These are phyloP conservation scores for Akebia trifoliata DNA, from an alignment of 164 flowering plant species.

Conservation along the genomic window DNA sequence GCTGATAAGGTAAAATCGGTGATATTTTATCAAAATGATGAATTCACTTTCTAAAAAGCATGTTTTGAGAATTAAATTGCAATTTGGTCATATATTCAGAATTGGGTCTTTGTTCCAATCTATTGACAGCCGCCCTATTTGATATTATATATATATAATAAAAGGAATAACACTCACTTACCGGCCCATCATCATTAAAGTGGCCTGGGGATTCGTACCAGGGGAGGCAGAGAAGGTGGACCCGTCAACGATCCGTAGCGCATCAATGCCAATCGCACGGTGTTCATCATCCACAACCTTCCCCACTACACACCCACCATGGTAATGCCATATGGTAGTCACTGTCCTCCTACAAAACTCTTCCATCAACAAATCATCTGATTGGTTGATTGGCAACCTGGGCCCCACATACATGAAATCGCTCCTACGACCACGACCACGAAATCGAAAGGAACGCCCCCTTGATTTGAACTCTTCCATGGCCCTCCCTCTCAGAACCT, in stretches of 20 bases:
- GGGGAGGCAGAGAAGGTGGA: conserved; percentile 70
- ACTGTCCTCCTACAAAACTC: conserved; percentile 75
- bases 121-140: too few relatives aligned
- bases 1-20: too few relatives aligned
- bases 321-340: conserved; percentile 93
- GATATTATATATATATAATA: too few relatives aligned
- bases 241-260: conserved; percentile 73
- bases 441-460: too few relatives aligned
- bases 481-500: conserved; percentile 41
- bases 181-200: conserved; percentile 91
- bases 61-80: too few relatives aligned
- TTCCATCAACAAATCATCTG: conserved; percentile 35
- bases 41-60: too few relatives aligned
- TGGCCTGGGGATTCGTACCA: conserved; percentile 94
- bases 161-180: conserved; percentile 20
- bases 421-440: conserved; percentile 35
- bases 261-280: conserved; percentile 51
- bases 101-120: too few relatives aligned
- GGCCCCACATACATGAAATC: conserved; percentile 66
- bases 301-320: conserved; percentile 83
- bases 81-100: too few relatives aligned
- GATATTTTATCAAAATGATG: too few relatives aligned
- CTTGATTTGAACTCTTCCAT: conserved; percentile 60
- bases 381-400: conserved; percentile 42
- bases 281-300: conserved; percentile 60